Evolutionary conservation across 1,139 yeast genomes (phyloP).

Genomic region (Hyphopichia khmerensis): DNA sequence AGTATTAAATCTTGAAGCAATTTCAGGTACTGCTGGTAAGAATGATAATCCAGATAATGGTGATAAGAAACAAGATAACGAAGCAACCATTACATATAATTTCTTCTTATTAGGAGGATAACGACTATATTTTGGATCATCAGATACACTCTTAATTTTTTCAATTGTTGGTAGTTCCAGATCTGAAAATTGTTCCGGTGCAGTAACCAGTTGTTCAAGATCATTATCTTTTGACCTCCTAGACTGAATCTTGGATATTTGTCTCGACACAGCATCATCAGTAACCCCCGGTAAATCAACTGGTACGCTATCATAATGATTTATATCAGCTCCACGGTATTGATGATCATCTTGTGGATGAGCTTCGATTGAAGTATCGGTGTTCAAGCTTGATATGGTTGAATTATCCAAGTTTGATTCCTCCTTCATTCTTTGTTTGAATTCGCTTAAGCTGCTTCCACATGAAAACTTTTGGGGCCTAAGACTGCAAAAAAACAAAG

Average conservation of each 20-base stretch:
- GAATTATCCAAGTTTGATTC: not conserved
- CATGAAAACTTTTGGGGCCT: no score
- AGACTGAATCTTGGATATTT: constrained; percentile 15
- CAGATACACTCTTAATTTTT: constrained; percentile 6
- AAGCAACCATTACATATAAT: constrained; percentile 13
- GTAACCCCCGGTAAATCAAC: constrained; percentile 14
- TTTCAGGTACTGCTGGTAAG: constrained; percentile 50
- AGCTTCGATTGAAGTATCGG: not conserved
- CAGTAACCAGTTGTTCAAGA: not conserved
- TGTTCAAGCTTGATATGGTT: not conserved
- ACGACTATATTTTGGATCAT: constrained; percentile 9
- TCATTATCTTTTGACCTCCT: constrained; percentile 8
- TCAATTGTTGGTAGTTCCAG: not conserved
- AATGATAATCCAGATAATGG: constrained; percentile 45
- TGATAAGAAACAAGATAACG: constrained; percentile 33
- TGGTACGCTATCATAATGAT: constrained; percentile 12
- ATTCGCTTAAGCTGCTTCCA: no score
- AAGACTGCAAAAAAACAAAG: no score
- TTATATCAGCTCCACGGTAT: not conserved
- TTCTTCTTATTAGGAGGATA: constrained; percentile 10
- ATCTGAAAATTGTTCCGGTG: not conserved
- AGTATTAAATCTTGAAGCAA: constrained; percentile 43
- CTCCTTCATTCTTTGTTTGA: no score
- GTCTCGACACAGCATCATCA: constrained; percentile 18
- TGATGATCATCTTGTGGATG: not conserved